Base-by-base conservation (phyloP, 228 moss, liverwort and hornwort genomes). In the Sphagnum magellanicum region DNA sequence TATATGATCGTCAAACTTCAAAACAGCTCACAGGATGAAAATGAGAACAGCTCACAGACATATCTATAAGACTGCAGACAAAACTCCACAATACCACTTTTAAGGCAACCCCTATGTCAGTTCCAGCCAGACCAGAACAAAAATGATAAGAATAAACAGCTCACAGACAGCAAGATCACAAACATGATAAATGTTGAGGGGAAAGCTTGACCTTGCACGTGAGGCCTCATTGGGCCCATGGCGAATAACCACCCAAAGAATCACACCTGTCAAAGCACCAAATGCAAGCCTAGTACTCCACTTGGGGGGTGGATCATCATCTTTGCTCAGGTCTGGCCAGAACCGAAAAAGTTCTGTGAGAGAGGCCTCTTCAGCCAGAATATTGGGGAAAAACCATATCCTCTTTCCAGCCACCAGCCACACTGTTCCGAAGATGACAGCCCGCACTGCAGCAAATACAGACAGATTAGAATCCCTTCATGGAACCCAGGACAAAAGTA, bases 301-400 rank as follows among this genome's bases (percentile, higher is more conserved):
- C 80, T 92, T 98, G 5, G 94, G 92, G 64, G 92, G 89, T 68
- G 79, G 73, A 16, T 90, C 90, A 32, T 93, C 91, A 53, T 90
- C 92, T 60, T 87, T 89, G 49, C 74, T 79, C 57, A 71, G 84
- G 16, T 94, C 91, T 7, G 98, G 94, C 88, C 81, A 78, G 49
- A 98, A 98, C 71, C 90, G 89, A 76, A 93, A 90, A 67, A 98
- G 87, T 70, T 98, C 98, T 72, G 87, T 65, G 59, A 98, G 49
- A 5, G 93, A 77, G 63, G 93, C 98, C 65, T 91, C 92, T 76
- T 98, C 98, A n/a, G 93, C 98, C 70, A 98, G 83, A 68, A 98
- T 90, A 57, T 98, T 94, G 4, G 98, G 98, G 66, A 98, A 83
- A 69, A 98, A 94, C 98, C 98, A 98, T 67, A 92, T 74, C 73